phyloP scores from a whole-genome alignment of 2,329 filamentous ascomycete genomes.

The Colletotrichum chrysophilum region DNA sequence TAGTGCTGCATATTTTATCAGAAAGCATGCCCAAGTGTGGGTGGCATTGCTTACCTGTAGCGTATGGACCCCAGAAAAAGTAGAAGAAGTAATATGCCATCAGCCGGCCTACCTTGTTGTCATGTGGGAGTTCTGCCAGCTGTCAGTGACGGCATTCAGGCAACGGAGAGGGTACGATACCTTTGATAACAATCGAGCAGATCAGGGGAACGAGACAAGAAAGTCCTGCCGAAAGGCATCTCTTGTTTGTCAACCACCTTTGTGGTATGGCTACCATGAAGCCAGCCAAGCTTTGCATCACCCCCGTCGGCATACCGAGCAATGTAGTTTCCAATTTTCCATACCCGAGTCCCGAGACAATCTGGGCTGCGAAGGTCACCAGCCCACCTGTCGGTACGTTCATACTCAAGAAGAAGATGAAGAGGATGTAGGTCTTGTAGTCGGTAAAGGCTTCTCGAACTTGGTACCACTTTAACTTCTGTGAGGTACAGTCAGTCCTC shows the following conservation, averaged over 20 bases:
- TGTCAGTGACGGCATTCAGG: neutral
- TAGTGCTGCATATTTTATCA: neutral
- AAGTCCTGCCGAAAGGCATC: neutral
- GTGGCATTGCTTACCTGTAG: neutral
- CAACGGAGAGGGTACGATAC: neutral
- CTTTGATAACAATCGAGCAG: neutral
- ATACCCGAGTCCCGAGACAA: neutral
- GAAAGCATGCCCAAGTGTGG: neutral
- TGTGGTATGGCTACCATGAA: neutral
- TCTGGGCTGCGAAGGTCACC: neutral
- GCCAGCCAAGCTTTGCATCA: neutral
- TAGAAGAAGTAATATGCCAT: neutral
- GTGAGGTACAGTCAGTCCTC: too few species aligned
- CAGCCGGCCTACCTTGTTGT: neutral
- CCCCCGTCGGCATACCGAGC: neutral
- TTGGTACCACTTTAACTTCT: neutral
- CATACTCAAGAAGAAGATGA: neutral
- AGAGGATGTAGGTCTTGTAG: neutral
- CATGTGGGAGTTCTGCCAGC: neutral
- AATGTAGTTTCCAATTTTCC: neutral
- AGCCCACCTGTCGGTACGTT: neutral
- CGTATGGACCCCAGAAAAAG: neutral
- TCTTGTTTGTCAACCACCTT: neutral
- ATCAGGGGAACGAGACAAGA: neutral
- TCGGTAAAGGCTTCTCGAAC: neutral